Conservation (phyloP, 345 rosid species). For the Orychophragmus violaceus region DNA sequence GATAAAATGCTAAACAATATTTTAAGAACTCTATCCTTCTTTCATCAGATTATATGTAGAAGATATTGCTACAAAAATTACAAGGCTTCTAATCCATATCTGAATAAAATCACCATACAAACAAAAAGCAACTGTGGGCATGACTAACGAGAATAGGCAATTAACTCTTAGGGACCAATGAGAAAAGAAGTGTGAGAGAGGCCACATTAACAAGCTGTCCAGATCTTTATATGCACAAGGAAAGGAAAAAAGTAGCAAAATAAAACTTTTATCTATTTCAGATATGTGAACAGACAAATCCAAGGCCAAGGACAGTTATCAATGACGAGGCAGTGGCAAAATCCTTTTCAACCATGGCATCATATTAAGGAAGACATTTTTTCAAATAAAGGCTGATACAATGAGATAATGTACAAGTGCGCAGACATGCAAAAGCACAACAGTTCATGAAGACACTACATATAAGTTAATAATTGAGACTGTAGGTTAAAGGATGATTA, state of each 20-base stretch:
- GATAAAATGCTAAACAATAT: neutral
- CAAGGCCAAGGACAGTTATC: neutral
- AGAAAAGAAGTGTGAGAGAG: neutral
- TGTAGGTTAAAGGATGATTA: neutral
- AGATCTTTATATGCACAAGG: neutral
- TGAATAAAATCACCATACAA: neutral
- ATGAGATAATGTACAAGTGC: neutral
- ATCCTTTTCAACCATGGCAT: neutral
- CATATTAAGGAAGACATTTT: neutral
- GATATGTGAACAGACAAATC: neutral
- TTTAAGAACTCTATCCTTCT: conserved; percentile 1
- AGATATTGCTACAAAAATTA: neutral
- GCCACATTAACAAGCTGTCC: neutral
- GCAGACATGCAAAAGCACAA: neutral
- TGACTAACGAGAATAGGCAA: conserved; percentile 11
- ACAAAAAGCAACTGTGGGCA: neutral
- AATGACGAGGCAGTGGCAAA: neutral
- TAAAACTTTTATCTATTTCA: neutral
- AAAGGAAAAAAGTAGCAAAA: neutral
- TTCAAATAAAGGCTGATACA: neutral
- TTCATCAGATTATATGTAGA: neutral
- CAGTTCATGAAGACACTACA: neutral
- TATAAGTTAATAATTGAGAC: neutral
- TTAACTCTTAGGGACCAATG: neutral
- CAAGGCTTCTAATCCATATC: neutral